These are phyloP conservation scores for Salix dunnii DNA, from an alignment of 345 rosid genomes.

Conservation along the genomic window DNA sequence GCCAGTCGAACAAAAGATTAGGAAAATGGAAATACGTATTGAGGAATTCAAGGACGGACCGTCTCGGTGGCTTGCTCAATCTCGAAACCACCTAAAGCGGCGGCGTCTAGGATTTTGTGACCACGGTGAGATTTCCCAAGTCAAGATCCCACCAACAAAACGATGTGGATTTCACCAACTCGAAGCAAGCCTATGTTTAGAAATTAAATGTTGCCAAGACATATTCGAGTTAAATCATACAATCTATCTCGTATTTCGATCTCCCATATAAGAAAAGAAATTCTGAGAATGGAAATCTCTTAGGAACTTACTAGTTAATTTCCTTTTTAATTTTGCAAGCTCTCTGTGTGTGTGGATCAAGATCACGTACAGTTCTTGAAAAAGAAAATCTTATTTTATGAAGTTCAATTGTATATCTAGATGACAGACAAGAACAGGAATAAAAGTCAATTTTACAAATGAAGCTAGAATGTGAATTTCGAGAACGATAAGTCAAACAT, in stretches of 20 bases:
- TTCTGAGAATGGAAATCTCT: neutral
- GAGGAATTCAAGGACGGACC: constrained; percentile 2
- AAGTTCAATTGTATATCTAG: no score
- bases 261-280: neutral
- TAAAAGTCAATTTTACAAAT: neutral
- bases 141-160: constrained; percentile 15
- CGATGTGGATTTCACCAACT: neutral
- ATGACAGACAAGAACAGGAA: neutral
- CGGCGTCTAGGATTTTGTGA: constrained; percentile 26
- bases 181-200: neutral
- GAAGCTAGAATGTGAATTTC: no score
- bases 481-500: constrained; percentile 13
- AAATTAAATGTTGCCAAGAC: neutral
- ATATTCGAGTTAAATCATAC: neutral
- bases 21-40: neutral
- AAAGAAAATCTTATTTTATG: neutral
- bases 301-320: neutral
- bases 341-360: neutral
- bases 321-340: neutral
- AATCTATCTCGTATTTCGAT: neutral
- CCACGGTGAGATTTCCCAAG: constrained; percentile 15
- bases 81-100: constrained; percentile 20
- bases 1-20: neutral
- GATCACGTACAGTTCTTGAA: neutral
- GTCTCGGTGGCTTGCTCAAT: constrained; percentile 3